Evolutionary conservation across 2,329 filamentous ascomycete genomes (phyloP), one percentile per base, ranked within the genome.

Genomic region (Podosphaera xanthii): DNA sequence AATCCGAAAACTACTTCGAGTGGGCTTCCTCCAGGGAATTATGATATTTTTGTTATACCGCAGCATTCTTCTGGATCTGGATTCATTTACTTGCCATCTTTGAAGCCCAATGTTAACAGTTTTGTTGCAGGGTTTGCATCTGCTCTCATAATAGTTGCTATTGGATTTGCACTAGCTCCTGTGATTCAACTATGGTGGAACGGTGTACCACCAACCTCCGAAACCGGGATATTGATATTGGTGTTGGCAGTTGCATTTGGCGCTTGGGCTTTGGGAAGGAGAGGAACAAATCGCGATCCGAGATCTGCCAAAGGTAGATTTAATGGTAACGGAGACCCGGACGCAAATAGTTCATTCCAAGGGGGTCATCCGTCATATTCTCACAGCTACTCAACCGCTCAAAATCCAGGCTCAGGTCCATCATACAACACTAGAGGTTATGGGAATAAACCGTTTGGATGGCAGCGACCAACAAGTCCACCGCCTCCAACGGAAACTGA

Each of bases 11-110:
- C 79, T 30, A 77, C 80, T 58, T 76, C 80, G 44, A 69, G 70
- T n/a, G 84, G 86, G 60, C 75, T 96, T 55, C 91, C 91, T 2
- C 78, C 86, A 0, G 90, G 91, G 59, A 94, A 92, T 69, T 97
- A 95, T 72, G 91, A 97, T 74, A 94, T 97, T 69, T 96, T 96
- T 74, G 85, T 96, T 70, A 90, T 97, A 67, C 91, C 91, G 6
- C 87, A 90, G 54, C 89, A 95, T 71, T 91, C 89, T 9, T 79
- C 90, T 5, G 91, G 91, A 58, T 81, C 83, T 0, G 91, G 91
- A 40, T 96, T 96, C 71, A 75, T 97, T 35, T 96, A 97, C 70
- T 79, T 97, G n/a, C 91, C 91, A 0, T 95, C 90, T 0, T 72
- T 97, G 62, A 80, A 84, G 68, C 85, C 87, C 30, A 87, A 92